Evolutionary conservation across 148 eudicot species (phyloP).

Genomic region (Amaranthus palmeri): DNA sequence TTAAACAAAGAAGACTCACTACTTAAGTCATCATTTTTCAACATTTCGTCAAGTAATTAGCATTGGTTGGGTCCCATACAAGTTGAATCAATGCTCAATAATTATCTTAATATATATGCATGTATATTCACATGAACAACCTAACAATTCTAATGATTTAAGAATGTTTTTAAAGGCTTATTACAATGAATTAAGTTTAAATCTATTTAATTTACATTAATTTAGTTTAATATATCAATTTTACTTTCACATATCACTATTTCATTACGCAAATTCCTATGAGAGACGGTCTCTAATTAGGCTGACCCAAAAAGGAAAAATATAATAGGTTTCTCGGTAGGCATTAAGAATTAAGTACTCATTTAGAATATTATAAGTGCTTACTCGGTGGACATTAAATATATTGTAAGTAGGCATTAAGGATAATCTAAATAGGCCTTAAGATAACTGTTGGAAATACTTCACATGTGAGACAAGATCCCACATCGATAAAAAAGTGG

Average conservation of each 20-base stretch:
- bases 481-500: too few relatives aligned
- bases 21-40: background rate
- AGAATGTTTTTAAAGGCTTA: background rate
- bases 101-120: background rate
- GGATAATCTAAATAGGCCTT: too few relatives aligned
- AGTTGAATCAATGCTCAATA: background rate
- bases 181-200: background rate
- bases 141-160: background rate
- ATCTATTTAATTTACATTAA: background rate
- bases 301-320: too few relatives aligned
- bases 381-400: too few relatives aligned
- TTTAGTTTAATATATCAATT: background rate
- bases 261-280: too few relatives aligned
- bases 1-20: background rate
- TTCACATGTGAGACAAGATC: too few relatives aligned
- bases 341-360: too few relatives aligned
- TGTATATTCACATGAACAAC: conserved; percentile 2
- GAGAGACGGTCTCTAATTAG: too few relatives aligned
- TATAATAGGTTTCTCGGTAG: too few relatives aligned
- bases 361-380: too few relatives aligned
- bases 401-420: too few relatives aligned
- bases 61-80: background rate
- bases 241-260: background rate
- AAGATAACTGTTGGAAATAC: too few relatives aligned
- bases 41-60: background rate